Conservation (phyloP, 1,284 basidiomycete species). For the Ustilago hordei region DNA sequence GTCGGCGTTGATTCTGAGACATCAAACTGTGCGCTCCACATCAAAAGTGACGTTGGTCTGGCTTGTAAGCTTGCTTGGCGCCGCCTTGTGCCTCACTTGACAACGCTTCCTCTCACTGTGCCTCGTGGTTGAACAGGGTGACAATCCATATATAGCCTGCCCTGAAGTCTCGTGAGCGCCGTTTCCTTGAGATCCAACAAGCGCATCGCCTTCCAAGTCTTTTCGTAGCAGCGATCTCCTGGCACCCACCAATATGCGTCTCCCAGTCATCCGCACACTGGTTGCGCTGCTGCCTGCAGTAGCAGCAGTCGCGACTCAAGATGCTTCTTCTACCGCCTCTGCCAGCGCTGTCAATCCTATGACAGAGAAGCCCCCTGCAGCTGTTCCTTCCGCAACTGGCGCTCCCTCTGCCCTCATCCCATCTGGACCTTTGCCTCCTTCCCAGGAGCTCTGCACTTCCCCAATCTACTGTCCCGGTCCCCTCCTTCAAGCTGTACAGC, state of each 20-base stretch:
- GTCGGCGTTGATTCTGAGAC: neutral
- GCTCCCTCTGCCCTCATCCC: slow-evolving; percentile 39
- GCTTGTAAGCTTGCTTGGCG: slow-evolving; percentile 9
- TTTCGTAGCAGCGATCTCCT: neutral
- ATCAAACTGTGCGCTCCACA: slow-evolving; percentile 11
- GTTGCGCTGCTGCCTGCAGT: slow-evolving; percentile 37
- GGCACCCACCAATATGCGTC: slow-evolving; percentile 24
- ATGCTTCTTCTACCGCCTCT: slow-evolving; percentile 16
- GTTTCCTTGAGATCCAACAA: neutral
- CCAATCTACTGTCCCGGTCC: slow-evolving; percentile 65
- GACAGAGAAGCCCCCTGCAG: slow-evolving; percentile 42
- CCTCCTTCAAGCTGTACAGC: slow-evolving; percentile 76
- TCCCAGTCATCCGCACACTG: slow-evolving; percentile 27
- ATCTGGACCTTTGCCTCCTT: slow-evolving; percentile 27
- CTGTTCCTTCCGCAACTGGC: slow-evolving; percentile 39
- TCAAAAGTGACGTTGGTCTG: slow-evolving; percentile 9
- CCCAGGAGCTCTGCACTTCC: slow-evolving; percentile 53
- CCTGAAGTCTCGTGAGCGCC: neutral
- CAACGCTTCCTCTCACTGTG: neutral
- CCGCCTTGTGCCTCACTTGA: slow-evolving; percentile 1
- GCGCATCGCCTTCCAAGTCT: neutral
- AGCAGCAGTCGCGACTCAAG: slow-evolving; percentile 37
- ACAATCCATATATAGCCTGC: neutral
- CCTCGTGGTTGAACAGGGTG: slow-evolving; percentile 4
- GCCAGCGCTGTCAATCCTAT: slow-evolving; percentile 25